Percentiles rank a stretch among this genome's conserved stretches.
Conservation (phyloP, 352 stramenopile genomes). For the Phytophthora nicotianae region DNA sequence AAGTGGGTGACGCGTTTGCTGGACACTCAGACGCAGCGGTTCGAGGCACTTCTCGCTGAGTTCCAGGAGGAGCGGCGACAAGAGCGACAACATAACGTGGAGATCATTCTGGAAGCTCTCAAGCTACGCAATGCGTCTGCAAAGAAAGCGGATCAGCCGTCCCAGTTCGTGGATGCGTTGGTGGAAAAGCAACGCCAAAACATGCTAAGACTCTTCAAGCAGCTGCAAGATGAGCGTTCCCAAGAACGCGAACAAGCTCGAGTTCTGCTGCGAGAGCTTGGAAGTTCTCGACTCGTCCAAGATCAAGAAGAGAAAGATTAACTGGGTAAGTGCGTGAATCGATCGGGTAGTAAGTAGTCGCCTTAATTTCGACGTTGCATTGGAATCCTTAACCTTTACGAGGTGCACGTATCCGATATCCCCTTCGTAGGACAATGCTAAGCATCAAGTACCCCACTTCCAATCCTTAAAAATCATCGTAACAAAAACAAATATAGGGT, state of each 20-base stretch:
- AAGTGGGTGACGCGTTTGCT: slow-evolving; percentile 44
- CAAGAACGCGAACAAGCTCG: slow-evolving; percentile 43
- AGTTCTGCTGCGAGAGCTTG: slow-evolving; percentile 34
- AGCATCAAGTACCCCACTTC: slow-evolving; percentile 15
- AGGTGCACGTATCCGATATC: slow-evolving; percentile 7
- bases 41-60: slow-evolving; percentile 40
- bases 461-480: slow-evolving; percentile 5
- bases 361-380: slow-evolving; percentile 37
- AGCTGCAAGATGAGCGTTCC: slow-evolving; percentile 39
- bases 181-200: slow-evolving; percentile 49
- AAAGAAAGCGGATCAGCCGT: slow-evolving; percentile 33
- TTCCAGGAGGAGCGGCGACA: slow-evolving; percentile 50
- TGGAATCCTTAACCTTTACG: background rate
- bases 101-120: slow-evolving; percentile 47
- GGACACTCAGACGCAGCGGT: slow-evolving; percentile 40
- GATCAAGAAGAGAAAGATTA: slow-evolving; percentile 34
- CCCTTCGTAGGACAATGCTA: background rate
- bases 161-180: slow-evolving; percentile 35
- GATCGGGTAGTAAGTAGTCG: slow-evolving; percentile 19
- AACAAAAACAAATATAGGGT: slow-evolving; percentile 6
- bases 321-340: slow-evolving; percentile 4
- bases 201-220: slow-evolving; percentile 41
- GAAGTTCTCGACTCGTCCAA: slow-evolving; percentile 19
- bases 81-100: slow-evolving; percentile 45
- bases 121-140: slow-evolving; percentile 30